These are phyloP conservation scores for Gnaphalium uliginosum DNA, from an alignment of 129 eudicot genomes.

Conservation along the genomic window DNA sequence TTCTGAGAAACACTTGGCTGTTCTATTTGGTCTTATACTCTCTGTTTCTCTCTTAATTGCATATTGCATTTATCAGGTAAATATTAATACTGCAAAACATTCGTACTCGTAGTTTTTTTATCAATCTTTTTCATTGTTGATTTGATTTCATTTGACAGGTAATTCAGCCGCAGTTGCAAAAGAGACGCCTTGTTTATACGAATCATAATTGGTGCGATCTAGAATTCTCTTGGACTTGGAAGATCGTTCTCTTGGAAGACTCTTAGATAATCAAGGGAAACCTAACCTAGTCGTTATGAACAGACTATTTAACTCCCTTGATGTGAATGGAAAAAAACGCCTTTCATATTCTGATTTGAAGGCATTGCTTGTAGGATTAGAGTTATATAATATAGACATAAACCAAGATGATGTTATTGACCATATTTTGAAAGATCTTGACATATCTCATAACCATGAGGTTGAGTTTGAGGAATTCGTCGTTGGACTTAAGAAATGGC, in stretches of 20 bases:
- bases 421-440: conserved; percentile 70
- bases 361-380: conserved; percentile 72
- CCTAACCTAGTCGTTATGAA: neutral
- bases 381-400: conserved; percentile 54
- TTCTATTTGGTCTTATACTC: conserved; percentile 64
- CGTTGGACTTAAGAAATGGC: conserved; percentile 59
- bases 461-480: conserved; percentile 46
- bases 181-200: conserved; percentile 60
- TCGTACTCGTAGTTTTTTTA: neutral
- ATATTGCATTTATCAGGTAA: conserved; percentile 87
- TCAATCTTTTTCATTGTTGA: no score
- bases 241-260: conserved; percentile 53
- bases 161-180: conserved; percentile 70
- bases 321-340: conserved; percentile 34
- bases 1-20: conserved; percentile 72
- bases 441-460: conserved; percentile 41
- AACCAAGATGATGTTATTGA: conserved; percentile 57
- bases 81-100: conserved; percentile 1
- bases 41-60: conserved; percentile 55
- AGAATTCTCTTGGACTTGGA: conserved; percentile 55
- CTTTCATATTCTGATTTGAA: conserved; percentile 59
- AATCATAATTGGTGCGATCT: conserved; percentile 70
- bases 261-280: conserved; percentile 14
- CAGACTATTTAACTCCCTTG: conserved; percentile 65
- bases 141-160: conserved; percentile 39